Evolutionary conservation across 768 basidiomycete species (phyloP), one percentile per base, ranked within the genome.

Genomic region (Mycena indigotica): DNA sequence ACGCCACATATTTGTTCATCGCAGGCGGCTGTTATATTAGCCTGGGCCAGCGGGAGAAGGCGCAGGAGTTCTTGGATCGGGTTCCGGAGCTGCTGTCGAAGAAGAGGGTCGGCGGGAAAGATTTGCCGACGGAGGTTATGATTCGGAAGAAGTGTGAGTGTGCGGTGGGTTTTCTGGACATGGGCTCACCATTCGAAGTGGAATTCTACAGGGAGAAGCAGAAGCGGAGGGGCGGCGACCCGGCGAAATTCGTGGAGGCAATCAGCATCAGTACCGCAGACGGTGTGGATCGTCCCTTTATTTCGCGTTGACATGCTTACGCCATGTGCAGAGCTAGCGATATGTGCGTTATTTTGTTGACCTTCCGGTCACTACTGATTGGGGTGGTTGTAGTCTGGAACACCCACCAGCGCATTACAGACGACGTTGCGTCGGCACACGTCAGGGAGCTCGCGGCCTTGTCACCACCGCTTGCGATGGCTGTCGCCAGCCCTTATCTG

Each of bases 1-100:
- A 89, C 51, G 88, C 81, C 2, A 91, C 90, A 10, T 92, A 92
- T 69, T 84, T 85, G 61, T 90, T 87, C 68, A 80, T 91, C 29
- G 85, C 88, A 21, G 88, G 86, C 80, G 87, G 90, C 1, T 92
- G 90, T 64, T 78, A 86, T 62, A 66, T 87, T 48, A 83, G 85
- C 0, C 61, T 85, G 8, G 79, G 81, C 28, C n/a, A 88, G 56
- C 68, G 73, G n/a, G 73, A 75, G 13, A 80, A 84, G 60, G 86
- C 25, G 46, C 46, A 48, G 46, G 46, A 6, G 46, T 70, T 91
- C 13, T 67, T 91, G 3, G 84, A 92, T 57, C 71, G 67, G 13
- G 78, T 91, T n/a, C 88, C 88, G 0, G 75, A 71, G 0, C 66
- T 85, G 50, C 74, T 91, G 12, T 79, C 84, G 19, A 82, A 80